Conservation (phyloP, 306 rosid genomes). For the Rubus parviflorus region DNA sequence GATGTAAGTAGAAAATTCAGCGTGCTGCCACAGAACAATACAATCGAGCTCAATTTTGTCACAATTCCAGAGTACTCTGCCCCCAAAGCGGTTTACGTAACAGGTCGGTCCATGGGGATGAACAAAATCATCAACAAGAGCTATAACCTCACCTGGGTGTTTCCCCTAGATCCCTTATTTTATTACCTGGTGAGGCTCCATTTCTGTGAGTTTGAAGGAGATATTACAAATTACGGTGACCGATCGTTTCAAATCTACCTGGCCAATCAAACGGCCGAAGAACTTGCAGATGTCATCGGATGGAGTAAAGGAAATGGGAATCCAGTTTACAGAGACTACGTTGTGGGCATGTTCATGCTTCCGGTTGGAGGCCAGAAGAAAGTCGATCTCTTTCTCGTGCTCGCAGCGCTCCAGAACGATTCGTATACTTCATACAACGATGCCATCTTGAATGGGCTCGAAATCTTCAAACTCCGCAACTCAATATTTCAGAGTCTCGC, state of each 20-base stretch:
- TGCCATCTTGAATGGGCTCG: slow-evolving; percentile 38
- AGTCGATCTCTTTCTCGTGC: neutral
- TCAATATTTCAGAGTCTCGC: slow-evolving; percentile 14
- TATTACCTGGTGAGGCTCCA: slow-evolving; percentile 34
- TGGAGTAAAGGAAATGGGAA: neutral
- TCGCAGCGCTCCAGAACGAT: too few species aligned
- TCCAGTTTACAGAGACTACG: slow-evolving; percentile 26
- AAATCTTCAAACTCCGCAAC: slow-evolving; percentile 36
- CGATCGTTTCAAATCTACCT: slow-evolving; percentile 13
- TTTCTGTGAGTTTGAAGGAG: slow-evolving; percentile 17
- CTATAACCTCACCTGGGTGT: slow-evolving; percentile 19
- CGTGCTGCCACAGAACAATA: too few species aligned
- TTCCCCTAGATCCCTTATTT: slow-evolving; percentile 24
- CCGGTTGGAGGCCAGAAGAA: neutral
- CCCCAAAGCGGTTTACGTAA: slow-evolving; percentile 3
- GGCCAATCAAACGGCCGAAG: neutral
- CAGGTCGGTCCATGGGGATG: neutral
- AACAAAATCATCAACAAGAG: neutral
- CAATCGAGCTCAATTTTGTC: too few species aligned
- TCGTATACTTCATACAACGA: too few species aligned
- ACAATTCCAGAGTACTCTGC: too few species aligned
- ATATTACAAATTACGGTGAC: too few species aligned
- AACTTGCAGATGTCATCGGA: rapidly evolving
- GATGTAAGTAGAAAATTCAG: neutral
- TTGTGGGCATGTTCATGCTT: neutral